Percentiles rank a stretch among this genome's conserved stretches.
phyloP scores from a whole-genome alignment of 73 alveolate genomes.

The Blepharisma japonicum region DNA sequence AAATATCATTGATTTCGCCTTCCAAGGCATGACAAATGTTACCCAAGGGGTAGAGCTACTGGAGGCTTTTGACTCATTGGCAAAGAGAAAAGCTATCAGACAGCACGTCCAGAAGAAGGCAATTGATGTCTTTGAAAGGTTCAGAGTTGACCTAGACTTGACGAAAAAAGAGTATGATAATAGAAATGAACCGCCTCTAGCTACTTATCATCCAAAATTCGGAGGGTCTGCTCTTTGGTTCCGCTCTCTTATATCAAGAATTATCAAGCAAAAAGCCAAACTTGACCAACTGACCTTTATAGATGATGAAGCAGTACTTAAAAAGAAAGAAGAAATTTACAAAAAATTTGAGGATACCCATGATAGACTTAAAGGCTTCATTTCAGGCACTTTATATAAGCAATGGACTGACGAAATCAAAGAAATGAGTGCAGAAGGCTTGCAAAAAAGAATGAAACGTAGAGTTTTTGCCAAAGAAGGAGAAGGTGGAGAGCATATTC shows the following conservation, averaged over 20 bases:
- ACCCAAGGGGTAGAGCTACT: conserved; percentile 97
- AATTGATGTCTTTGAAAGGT: conserved; percentile 74
- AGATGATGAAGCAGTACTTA: conserved; percentile 47
- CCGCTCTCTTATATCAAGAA: conserved; percentile 54
- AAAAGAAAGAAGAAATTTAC: conserved; percentile 48
- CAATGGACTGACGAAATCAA: conserved; percentile 75
- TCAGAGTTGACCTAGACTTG: conserved; percentile 67
- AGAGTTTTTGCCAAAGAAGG: conserved; percentile 24
- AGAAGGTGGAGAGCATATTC: background rate
- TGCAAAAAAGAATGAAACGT: conserved; percentile 7
- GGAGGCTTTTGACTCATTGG: conserved; percentile 95
- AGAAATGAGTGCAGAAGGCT: conserved; percentile 46
- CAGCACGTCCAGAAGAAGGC: conserved; percentile 94
- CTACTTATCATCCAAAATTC: conserved; percentile 71
- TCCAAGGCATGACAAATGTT: conserved; percentile 96
- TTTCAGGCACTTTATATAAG: conserved; percentile 57
- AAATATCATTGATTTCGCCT: conserved; percentile 95
- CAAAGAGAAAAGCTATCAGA: conserved; percentile 92
- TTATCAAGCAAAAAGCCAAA: conserved; percentile 40
- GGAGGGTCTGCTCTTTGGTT: conserved; percentile 91
- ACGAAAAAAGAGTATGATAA: conserved; percentile 82
- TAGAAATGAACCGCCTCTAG: conserved; percentile 63
- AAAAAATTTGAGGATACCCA: conserved; percentile 66
- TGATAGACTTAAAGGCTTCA: conserved; percentile 64
- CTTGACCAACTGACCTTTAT: conserved; percentile 47